phyloP scores from a whole-genome alignment of 2,329 filamentous ascomycete genomes.

The Calcarisporium arbuscula region DNA sequence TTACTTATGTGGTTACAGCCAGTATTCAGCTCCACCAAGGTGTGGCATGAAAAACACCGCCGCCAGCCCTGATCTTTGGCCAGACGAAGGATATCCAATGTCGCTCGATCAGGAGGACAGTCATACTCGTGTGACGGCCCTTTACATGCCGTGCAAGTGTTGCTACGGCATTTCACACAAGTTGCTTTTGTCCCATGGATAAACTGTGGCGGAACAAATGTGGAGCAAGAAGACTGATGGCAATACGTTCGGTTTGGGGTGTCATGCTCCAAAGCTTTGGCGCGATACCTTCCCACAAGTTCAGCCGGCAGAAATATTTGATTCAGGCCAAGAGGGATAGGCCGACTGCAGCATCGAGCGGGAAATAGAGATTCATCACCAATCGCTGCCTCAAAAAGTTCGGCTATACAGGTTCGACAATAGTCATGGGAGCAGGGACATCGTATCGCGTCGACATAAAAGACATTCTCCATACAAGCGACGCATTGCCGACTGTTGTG shows the following conservation, averaged over 20 bases:
- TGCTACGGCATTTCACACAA: constrained; percentile 34
- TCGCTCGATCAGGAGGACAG: constrained; percentile 36
- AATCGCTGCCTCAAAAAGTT: constrained; percentile 34
- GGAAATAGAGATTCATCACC: constrained; percentile 46
- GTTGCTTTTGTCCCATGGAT: constrained; percentile 26
- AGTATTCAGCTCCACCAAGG: constrained; percentile 36
- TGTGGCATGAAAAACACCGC: constrained; percentile 36
- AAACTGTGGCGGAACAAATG: constrained; percentile 34
- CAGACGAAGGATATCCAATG: constrained; percentile 31
- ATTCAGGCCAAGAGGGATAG: constrained; percentile 29
- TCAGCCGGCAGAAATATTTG: constrained; percentile 26
- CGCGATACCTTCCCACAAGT: constrained; percentile 29
- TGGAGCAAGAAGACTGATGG: constrained; percentile 31
- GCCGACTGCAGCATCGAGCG: constrained; percentile 41
- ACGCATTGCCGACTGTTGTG: constrained; percentile 1
- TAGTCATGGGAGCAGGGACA: constrained; percentile 41
- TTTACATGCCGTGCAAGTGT: constrained; percentile 48
- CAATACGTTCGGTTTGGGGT: constrained; percentile 47
- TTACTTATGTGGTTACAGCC: constrained; percentile 54
- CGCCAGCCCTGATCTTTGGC: constrained; percentile 41
- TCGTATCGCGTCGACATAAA: neutral
- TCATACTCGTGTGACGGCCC: constrained; percentile 33
- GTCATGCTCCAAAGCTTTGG: constrained; percentile 42
- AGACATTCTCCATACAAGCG: constrained; percentile 3
- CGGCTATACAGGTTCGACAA: constrained; percentile 39